These are phyloP conservation scores for Rhizopus microsporus DNA, from an alignment of 371 early-diverging fungal species.

Conservation along the genomic window DNA sequence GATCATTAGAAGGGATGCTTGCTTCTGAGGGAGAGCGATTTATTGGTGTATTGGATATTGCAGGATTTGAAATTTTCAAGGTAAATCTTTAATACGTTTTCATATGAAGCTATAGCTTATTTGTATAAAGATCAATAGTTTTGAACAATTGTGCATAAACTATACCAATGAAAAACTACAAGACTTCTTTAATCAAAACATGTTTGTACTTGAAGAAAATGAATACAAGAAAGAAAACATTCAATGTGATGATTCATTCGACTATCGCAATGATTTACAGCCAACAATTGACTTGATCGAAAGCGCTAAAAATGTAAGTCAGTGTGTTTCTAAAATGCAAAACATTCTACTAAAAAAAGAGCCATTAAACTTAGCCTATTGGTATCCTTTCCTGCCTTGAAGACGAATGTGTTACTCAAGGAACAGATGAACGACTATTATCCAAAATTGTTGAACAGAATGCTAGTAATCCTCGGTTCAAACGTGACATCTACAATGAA, in stretches of 20 bases:
- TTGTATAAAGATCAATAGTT: conserved; percentile 78
- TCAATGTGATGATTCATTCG: conserved; percentile 91
- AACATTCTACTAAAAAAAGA: background rate
- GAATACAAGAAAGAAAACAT: conserved; percentile 98
- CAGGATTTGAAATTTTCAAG: conserved; percentile 99
- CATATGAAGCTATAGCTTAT: background rate
- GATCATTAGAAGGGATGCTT: conserved; percentile 37
- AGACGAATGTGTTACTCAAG: conserved; percentile 99
- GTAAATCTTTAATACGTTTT: conserved; percentile 33
- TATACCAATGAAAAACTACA: conserved; percentile 99
- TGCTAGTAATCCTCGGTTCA: conserved; percentile 65
- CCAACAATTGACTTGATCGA: conserved; percentile 99
- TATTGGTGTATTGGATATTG: conserved; percentile 99
- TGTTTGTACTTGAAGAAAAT: conserved; percentile 99
- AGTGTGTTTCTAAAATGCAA: background rate
- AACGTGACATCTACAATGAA: conserved; percentile 81
- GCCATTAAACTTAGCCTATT: conserved; percentile 74
- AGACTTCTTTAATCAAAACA: conserved; percentile 99
- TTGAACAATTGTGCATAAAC: conserved; percentile 99
- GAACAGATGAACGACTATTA: conserved; percentile 95
- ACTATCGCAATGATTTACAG: conserved; percentile 99
- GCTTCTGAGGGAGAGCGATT: conserved; percentile 46
- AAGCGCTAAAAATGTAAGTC: conserved; percentile 74
- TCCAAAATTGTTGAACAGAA: conserved; percentile 74
- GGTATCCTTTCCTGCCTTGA: conserved; percentile 98